Percentiles rank a stretch among this genome's conserved stretches.
phyloP scores from a whole-genome alignment of 108 stramenopile genomes.

The Bacterosira constricta region DNA sequence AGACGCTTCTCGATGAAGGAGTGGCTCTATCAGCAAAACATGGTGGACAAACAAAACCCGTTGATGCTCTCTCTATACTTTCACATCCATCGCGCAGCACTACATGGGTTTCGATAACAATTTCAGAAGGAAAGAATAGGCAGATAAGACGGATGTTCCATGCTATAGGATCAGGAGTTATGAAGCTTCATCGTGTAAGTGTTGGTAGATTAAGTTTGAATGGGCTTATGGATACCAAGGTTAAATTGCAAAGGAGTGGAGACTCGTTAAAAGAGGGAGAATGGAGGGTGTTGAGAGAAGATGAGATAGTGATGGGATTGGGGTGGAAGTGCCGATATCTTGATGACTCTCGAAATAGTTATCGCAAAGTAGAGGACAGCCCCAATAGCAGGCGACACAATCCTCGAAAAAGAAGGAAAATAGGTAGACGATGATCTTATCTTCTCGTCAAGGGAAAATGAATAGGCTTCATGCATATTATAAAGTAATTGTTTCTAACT shows the following conservation, averaged over 20 bases:
- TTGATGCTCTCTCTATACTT: slow-evolving; percentile 46
- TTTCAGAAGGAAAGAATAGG: slow-evolving; percentile 71
- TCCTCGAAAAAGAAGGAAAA: no score
- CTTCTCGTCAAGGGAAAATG: no score
- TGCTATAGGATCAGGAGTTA: slow-evolving; percentile 70
- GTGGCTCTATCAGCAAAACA: slow-evolving; percentile 61
- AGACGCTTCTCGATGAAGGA: slow-evolving; percentile 35
- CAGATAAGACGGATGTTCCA: slow-evolving; percentile 80
- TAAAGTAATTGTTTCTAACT: no score
- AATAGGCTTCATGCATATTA: no score
- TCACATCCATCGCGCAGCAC: slow-evolving; percentile 61
- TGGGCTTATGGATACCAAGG: slow-evolving; percentile 25
- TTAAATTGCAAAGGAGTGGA: background rate
- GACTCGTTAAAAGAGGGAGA: slow-evolving; percentile 42
- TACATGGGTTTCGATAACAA: slow-evolving; percentile 61
- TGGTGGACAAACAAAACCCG: slow-evolving; percentile 61
- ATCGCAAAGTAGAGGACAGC: no score
- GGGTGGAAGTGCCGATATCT: slow-evolving; percentile 44
- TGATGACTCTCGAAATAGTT: no score
- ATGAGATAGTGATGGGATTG: slow-evolving; percentile 45
- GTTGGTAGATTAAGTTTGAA: slow-evolving; percentile 44
- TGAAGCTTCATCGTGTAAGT: slow-evolving; percentile 56
- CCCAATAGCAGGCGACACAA: no score
- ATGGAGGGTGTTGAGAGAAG: slow-evolving; percentile 60
- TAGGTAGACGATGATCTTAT: no score